Percentiles rank a stretch among this genome's conserved stretches.
Evolutionary conservation across 768 basidiomycete species (phyloP).

Genomic region (Pisolithus marmoratus): DNA sequence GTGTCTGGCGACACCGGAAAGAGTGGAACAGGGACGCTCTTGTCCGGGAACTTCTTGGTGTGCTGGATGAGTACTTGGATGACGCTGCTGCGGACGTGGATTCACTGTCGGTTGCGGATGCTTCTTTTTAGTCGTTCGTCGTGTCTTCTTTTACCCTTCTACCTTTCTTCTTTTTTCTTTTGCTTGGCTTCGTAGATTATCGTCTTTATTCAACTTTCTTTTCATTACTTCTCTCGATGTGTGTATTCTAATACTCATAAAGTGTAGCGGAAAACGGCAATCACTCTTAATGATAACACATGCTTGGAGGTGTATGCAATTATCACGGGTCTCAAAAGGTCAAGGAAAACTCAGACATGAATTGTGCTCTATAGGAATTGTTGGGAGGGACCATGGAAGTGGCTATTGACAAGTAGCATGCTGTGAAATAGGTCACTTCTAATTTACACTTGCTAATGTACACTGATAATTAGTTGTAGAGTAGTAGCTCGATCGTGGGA

Average conservation of each 20-base stretch:
- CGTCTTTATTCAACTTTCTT: constrained; percentile 7
- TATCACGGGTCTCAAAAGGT: too few species aligned
- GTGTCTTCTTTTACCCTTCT: too few species aligned
- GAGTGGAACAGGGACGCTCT: constrained; percentile 80
- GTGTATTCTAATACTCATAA: constrained; percentile 17
- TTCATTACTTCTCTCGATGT: background rate
- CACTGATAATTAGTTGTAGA: too few species aligned
- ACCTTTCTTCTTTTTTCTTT: background rate
- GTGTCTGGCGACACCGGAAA: constrained; percentile 74
- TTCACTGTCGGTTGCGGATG: constrained; percentile 5
- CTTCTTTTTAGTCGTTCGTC: background rate
- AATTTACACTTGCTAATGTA: too few species aligned
- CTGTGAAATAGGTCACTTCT: too few species aligned
- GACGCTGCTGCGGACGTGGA: constrained; percentile 41
- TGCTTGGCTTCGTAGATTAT: constrained; percentile 7
- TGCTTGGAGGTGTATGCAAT: too few species aligned
- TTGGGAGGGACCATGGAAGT: too few species aligned
- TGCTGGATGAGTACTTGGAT: constrained; percentile 60
- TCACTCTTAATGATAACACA: background rate
- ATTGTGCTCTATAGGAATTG: too few species aligned
- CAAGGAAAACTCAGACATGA: too few species aligned
- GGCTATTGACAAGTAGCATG: too few species aligned
- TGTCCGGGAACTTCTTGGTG: constrained; percentile 49
- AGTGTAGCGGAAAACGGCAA: background rate
- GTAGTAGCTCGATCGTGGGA: too few species aligned